phyloP scores from a whole-genome alignment of 2,329 filamentous ascomycete species.

The Trichocomaceae sp. region DNA sequence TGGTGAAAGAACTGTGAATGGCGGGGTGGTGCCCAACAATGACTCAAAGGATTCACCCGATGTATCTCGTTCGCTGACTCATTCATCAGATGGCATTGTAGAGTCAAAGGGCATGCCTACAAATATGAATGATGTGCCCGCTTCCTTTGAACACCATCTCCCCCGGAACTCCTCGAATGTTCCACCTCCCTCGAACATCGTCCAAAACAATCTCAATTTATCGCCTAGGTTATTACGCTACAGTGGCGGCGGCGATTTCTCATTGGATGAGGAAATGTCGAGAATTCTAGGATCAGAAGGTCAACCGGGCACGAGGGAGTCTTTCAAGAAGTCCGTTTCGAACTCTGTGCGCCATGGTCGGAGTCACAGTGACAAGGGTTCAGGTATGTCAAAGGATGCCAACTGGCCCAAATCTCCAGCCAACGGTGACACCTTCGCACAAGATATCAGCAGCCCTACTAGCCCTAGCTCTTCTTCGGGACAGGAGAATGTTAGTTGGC shows the following conservation, averaged over 20 bases:
- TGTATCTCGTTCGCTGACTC: constrained; percentile 2
- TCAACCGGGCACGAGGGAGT: constrained; percentile 53
- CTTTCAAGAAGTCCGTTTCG: constrained; percentile 79
- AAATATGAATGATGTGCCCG: not conserved
- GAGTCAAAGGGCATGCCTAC: constrained; percentile 43
- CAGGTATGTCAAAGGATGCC: constrained; percentile 52
- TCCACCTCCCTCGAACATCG: constrained; percentile 33
- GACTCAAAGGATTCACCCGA: constrained; percentile 8
- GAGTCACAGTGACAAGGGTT: constrained; percentile 68
- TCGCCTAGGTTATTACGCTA: constrained; percentile 65
- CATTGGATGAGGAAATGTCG: constrained; percentile 91
- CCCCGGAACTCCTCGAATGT: constrained; percentile 45
- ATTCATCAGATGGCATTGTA: not conserved
- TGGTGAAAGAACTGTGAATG: not conserved
- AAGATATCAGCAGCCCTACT: constrained; percentile 58
- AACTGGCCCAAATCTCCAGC: constrained; percentile 67
- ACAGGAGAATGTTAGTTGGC: constrained; percentile 57
- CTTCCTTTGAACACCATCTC: constrained; percentile 18
- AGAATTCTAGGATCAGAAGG: constrained; percentile 77
- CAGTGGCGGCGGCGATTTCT: constrained; percentile 78
- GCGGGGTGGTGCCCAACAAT: not conserved
- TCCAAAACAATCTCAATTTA: constrained; percentile 40
- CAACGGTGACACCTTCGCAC: constrained; percentile 21
- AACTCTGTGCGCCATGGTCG: constrained; percentile 91
- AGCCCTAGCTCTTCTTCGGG: constrained; percentile 53